Evolutionary conservation across 371 early-diverging fungal species (phyloP).

Genomic region (Syncephalastrum racemosum): DNA sequence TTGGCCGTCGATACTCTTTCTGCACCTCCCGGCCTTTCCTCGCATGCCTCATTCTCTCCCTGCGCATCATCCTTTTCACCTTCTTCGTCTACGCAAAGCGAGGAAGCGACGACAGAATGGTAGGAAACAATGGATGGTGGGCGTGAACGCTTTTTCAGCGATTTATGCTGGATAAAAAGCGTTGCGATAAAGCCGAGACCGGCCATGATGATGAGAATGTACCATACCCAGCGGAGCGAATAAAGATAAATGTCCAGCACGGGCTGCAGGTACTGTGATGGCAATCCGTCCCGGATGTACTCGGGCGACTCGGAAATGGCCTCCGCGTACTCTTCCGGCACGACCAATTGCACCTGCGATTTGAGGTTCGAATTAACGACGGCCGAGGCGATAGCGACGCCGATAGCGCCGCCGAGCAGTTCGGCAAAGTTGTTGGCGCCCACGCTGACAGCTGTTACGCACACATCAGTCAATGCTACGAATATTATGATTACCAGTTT

Average conservation of each 20-base stretch:
- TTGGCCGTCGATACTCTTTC: too few species aligned
- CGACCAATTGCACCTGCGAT: constrained; percentile 15
- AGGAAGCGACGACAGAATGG: too few species aligned
- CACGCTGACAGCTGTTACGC: constrained; percentile 41
- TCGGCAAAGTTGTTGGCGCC: constrained; percentile 46
- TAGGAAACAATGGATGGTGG: too few species aligned
- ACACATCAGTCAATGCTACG: neutral
- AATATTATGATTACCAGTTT: neutral
- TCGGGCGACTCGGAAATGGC: constrained; percentile 27
- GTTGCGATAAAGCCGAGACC: constrained; percentile 20
- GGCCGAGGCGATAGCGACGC: constrained; percentile 45
- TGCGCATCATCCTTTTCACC: too few species aligned
- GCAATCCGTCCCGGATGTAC: constrained; percentile 36
- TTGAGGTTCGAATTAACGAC: constrained; percentile 34
- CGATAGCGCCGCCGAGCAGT: constrained; percentile 50
- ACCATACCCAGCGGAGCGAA: constrained; percentile 32
- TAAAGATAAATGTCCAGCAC: constrained; percentile 25
- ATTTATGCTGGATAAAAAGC: too few species aligned
- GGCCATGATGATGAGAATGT: constrained; percentile 30
- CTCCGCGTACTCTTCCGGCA: constrained; percentile 27
- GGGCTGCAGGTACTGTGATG: constrained; percentile 21
- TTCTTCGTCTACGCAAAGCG: too few species aligned
- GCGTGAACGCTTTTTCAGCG: too few species aligned
- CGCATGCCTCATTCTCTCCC: too few species aligned
- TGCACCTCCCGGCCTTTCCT: too few species aligned